Conservation (phyloP, 352 stramenopile species). For the Phytophthora brassicae region DNA sequence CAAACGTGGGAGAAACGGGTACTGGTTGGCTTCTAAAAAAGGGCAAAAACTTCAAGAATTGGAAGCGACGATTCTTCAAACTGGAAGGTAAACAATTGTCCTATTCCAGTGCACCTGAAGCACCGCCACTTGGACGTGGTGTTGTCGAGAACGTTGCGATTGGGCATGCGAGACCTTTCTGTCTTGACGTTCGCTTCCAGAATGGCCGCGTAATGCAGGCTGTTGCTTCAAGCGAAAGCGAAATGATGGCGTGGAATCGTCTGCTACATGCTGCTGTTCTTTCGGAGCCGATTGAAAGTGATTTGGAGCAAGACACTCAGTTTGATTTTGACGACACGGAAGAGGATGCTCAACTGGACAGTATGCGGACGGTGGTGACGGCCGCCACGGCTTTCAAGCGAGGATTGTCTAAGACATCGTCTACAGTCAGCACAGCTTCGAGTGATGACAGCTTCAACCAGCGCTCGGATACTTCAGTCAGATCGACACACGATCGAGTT, state of each 20-base stretch:
- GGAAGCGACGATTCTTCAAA: constrained; percentile 66
- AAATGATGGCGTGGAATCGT: constrained; percentile 67
- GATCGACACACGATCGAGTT: constrained; percentile 24
- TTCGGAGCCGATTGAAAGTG: constrained; percentile 30
- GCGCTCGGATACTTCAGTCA: constrained; percentile 8
- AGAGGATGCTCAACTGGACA: constrained; percentile 42
- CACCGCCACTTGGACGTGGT: constrained; percentile 45
- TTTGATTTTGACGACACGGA: constrained; percentile 62
- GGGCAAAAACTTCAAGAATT: constrained; percentile 65
- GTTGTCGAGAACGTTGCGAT: constrained; percentile 56
- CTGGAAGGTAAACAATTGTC: constrained; percentile 59
- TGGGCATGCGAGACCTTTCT: constrained; percentile 68
- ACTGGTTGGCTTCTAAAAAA: constrained; percentile 62
- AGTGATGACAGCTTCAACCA: constrained; percentile 17
- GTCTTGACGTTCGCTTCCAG: constrained; percentile 61
- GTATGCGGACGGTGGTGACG: constrained; percentile 35
- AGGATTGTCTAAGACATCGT: constrained; percentile 33
- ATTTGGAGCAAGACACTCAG: constrained; percentile 34
- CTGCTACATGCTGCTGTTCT: constrained; percentile 51
- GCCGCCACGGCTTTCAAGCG: constrained; percentile 44
- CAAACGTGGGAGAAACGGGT: constrained; percentile 30
- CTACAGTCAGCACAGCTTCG: constrained; percentile 24
- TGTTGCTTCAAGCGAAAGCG: constrained; percentile 47
- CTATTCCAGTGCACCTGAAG: constrained; percentile 47
- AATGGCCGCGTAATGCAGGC: constrained; percentile 69